These are phyloP conservation scores for Exidia glandulosa DNA, from an alignment of 768 basidiomycete species.

Conservation along the genomic window DNA sequence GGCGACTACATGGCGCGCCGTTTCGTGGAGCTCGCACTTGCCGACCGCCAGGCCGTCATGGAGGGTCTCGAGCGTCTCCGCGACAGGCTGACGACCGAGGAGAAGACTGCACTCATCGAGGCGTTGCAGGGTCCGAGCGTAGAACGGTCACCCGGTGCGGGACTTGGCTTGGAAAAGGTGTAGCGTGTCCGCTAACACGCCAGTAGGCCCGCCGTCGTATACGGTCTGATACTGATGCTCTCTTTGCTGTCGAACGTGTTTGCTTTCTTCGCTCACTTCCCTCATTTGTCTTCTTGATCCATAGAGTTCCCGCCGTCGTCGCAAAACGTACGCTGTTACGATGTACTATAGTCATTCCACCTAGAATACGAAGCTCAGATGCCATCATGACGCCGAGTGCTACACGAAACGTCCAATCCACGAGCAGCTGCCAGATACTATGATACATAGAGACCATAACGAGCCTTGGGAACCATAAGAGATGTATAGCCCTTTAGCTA, in stretches of 20 bases:
- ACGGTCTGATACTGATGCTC: background rate
- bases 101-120: constrained; percentile 47
- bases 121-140: constrained; percentile 36
- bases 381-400: too few relatives aligned
- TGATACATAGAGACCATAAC: too few relatives aligned
- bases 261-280: background rate
- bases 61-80: constrained; percentile 63
- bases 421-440: too few relatives aligned
- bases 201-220: constrained; percentile 6
- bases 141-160: background rate
- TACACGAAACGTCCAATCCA: too few relatives aligned
- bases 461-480: too few relatives aligned
- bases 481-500: too few relatives aligned
- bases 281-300: background rate
- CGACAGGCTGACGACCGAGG: constrained; percentile 64
- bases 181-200: background rate
- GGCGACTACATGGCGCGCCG: constrained; percentile 57
- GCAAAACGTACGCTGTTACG: background rate
- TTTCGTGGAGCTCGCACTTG: constrained; percentile 56
- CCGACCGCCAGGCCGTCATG: constrained; percentile 67
- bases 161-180: background rate
- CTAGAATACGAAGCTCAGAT: too few relatives aligned
- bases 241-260: background rate
- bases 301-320: background rate
- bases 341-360: background rate